Base-by-base conservation (phyloP, 352 stramenopile species). In the Thalassiosira delicatula region DNA sequence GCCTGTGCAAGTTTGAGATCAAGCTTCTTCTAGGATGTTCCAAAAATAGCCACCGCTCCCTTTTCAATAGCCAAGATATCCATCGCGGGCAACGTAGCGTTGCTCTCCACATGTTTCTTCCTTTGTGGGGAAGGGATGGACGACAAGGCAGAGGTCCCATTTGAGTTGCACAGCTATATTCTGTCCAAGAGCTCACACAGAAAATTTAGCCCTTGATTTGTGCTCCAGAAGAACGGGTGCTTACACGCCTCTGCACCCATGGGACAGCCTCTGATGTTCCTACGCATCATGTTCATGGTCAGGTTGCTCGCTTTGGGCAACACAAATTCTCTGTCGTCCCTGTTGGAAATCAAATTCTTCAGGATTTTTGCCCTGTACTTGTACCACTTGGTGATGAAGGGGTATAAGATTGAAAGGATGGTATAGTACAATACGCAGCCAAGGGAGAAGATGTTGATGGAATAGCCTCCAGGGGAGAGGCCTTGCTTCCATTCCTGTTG, bases 351-450 rank as follows among this genome's bases (percentile, higher is more conserved):
- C 11, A 83, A 81, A 68, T 92, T 92, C 61, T 91, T 89, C 81
- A 95, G 89, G 44, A 97, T 95, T 56, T 96, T 96, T 51, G 85
- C 88, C 80, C 96, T 92, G 2, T 93, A 79, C 73, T 96, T 93
- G 71, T 93, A 96, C 87, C 89, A 95, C 73, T 95, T n/a, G n/a
- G n/a, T 86, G 65, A 93, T 93, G 79, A 96, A 97, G 23, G 94
- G 93, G 85, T 97, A 93, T 21, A 80, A 89, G 17, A 90, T 92
- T 32, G 91, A 90, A 33, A 94, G 72, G 17, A 96, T 66, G 12
- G 91, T 92, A 54, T 89, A 94, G 79, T 95, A 93, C 62, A 96
- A 95, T 19, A 97, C 93, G 70, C 94, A 97, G 7, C 94, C 94
- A 5, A 97, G 81, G 37, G 92, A 94, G 69, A 96, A 97, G 44